Conservation (phyloP, 2,329 filamentous ascomycete genomes). For the Aspergillus persii region DNA sequence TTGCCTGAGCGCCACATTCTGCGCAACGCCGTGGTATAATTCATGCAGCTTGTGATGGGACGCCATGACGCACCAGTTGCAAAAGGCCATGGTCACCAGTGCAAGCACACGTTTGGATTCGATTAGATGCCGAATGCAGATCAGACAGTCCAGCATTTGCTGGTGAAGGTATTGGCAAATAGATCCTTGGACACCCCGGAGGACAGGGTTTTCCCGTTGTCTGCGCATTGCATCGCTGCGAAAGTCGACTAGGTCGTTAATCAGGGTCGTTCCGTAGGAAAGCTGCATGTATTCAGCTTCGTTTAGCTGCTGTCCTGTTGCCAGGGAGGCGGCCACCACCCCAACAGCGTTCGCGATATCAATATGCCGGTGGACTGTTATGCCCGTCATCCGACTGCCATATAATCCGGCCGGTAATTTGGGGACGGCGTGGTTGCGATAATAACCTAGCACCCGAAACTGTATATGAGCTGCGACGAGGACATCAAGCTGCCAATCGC, state of each 20-base stretch:
- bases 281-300: conserved; percentile 11
- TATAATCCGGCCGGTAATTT: conserved; percentile 14
- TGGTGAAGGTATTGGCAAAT: conserved; percentile 17
- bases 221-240: conserved; percentile 21
- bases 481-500: conserved; percentile 20
- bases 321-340: conserved; percentile 17
- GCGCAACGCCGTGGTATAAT: not conserved
- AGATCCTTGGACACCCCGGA: conserved; percentile 15
- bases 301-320: conserved; percentile 9
- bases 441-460: conserved; percentile 21
- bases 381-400: conserved; percentile 20
- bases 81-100: conserved; percentile 17
- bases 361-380: conserved; percentile 16
- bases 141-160: conserved; percentile 6
- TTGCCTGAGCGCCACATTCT: not conserved
- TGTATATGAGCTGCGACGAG: conserved; percentile 17
- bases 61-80: conserved; percentile 23
- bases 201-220: conserved; percentile 19
- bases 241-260: conserved; percentile 21
- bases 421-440: conserved; percentile 15
- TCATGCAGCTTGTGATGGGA: conserved; percentile 25
- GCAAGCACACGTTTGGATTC: conserved; percentile 7
- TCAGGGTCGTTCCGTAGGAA: conserved; percentile 11
- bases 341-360: conserved; percentile 18
- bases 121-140: conserved; percentile 3